Evolutionary conservation across 208 protist genomes (phyloP).

Genomic region (Kentomonas sorsogonicus): DNA sequence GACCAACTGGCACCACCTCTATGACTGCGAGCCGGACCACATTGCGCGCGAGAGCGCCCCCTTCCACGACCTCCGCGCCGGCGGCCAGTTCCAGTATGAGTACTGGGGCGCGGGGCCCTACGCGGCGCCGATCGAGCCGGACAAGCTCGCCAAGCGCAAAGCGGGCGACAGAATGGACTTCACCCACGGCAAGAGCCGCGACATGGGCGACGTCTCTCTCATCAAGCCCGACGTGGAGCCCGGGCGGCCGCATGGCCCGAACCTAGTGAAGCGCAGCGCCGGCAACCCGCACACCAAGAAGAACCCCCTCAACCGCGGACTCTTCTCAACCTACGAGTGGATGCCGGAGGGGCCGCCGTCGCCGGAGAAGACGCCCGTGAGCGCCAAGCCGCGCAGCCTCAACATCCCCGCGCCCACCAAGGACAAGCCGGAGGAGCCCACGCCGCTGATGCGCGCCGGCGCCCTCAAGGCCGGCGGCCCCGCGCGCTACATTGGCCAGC

Average conservation of each 20-base stretch:
- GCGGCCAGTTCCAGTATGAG: slow-evolving; percentile 89
- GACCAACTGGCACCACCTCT: slow-evolving; percentile 90
- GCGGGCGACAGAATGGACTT: slow-evolving; percentile 85
- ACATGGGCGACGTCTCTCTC: slow-evolving; percentile 47
- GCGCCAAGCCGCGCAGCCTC: neutral
- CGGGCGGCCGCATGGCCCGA: slow-evolving; percentile 41
- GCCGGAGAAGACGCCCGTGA: no score
- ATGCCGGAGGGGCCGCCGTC: slow-evolving; percentile 71
- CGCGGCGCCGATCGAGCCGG: slow-evolving; percentile 38
- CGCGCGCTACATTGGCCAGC: slow-evolving; percentile 62
- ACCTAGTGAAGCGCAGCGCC: slow-evolving; percentile 27
- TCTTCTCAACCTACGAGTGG: slow-evolving; percentile 75
- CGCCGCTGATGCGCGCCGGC: slow-evolving; percentile 25
- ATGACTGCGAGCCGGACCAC: slow-evolving; percentile 86
- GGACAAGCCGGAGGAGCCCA: slow-evolving; percentile 16
- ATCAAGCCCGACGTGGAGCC: slow-evolving; percentile 69
- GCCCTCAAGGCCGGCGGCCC: slow-evolving; percentile 63
- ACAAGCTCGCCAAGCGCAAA: slow-evolving; percentile 46
- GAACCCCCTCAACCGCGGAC: slow-evolving; percentile 65
- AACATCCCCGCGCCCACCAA: neutral
- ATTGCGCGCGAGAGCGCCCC: slow-evolving; percentile 80
- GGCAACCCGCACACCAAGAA: slow-evolving; percentile 69
- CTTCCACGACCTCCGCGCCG: slow-evolving; percentile 84
- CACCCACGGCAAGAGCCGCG: slow-evolving; percentile 44
- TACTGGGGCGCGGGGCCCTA: slow-evolving; percentile 57